Conservation (phyloP, 352 stramenopile genomes). For the Phytophthora kernoviae region DNA sequence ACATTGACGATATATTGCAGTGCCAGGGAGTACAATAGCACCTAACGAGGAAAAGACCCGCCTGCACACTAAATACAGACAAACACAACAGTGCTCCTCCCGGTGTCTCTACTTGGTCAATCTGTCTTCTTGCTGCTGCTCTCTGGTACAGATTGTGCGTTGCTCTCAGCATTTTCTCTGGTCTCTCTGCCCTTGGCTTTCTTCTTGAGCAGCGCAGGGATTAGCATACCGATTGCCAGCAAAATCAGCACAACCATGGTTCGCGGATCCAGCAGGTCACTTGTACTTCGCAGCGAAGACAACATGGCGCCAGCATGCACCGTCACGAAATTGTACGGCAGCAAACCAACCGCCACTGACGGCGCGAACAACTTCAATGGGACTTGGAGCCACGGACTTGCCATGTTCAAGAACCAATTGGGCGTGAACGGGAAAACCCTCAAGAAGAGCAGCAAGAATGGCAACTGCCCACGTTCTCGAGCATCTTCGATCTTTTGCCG, state of each 20-base stretch:
- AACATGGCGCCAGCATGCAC: conserved; percentile 80
- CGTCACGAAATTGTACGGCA: conserved; percentile 88
- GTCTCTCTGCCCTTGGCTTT: conserved; percentile 14
- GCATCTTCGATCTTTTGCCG: conserved; percentile 62
- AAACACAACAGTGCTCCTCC: neutral
- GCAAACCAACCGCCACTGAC: conserved; percentile 65
- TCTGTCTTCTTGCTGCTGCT: conserved; percentile 32
- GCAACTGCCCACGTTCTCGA: conserved; percentile 45
- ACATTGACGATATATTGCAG: neutral
- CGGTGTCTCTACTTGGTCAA: conserved; percentile 9
- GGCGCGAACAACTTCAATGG: conserved; percentile 69
- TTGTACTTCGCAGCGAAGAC: conserved; percentile 65
- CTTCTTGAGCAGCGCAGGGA: conserved; percentile 68
- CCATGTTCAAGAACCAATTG: conserved; percentile 88
- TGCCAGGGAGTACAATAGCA: neutral
- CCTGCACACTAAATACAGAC: conserved; percentile 5
- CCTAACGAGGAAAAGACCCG: neutral
- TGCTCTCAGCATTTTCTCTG: too few relatives aligned
- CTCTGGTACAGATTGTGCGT: conserved; percentile 1
- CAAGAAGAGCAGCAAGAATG: conserved; percentile 75
- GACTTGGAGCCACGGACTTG: conserved; percentile 79
- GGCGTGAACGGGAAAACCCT: conserved; percentile 84
- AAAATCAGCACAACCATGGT: conserved; percentile 66
- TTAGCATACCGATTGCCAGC: conserved; percentile 66
- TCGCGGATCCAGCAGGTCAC: conserved; percentile 63